Conservation (phyloP, 140 eudicot genomes). For the Cichorium intybus region DNA sequence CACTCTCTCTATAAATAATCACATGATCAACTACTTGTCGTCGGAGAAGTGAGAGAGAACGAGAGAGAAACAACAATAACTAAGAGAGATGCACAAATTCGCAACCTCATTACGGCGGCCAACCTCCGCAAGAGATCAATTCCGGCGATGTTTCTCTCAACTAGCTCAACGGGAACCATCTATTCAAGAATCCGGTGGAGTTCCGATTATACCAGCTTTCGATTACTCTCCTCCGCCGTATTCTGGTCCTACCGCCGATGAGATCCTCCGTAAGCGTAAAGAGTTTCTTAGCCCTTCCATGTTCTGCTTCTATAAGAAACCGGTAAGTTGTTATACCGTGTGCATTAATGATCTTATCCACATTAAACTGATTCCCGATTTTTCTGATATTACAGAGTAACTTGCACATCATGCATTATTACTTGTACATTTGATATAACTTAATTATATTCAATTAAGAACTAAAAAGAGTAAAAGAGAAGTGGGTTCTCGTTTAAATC, state of each 20-base stretch:
- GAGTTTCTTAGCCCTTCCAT: constrained; percentile 88
- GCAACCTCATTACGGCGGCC: constrained; percentile 16
- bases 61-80: not conserved
- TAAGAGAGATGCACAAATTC: constrained; percentile 24
- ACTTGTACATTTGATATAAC: not conserved
- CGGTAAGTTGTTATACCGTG: constrained; percentile 40
- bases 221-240: constrained; percentile 82
- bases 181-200: not conserved
- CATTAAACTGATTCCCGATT: not conserved
- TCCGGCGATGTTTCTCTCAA: constrained; percentile 22
- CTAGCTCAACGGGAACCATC: constrained; percentile 28
- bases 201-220: constrained; percentile 58
- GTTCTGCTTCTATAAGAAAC: constrained; percentile 67
- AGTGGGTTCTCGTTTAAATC: too few relatives aligned
- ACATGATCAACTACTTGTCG: not conserved
- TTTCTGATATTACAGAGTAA: not conserved
- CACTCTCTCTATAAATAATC: constrained; percentile 14
- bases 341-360: not conserved
- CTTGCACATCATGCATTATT: not conserved
- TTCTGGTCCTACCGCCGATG: constrained; percentile 64
- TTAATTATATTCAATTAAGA: not conserved
- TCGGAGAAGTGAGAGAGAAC: not conserved
- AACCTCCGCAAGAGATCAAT: constrained; percentile 7
- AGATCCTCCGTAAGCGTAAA: constrained; percentile 62
- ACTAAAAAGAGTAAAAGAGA: not conserved